Conservation (phyloP, 1,284 basidiomycete genomes). For the Moniliella sp. region DNA sequence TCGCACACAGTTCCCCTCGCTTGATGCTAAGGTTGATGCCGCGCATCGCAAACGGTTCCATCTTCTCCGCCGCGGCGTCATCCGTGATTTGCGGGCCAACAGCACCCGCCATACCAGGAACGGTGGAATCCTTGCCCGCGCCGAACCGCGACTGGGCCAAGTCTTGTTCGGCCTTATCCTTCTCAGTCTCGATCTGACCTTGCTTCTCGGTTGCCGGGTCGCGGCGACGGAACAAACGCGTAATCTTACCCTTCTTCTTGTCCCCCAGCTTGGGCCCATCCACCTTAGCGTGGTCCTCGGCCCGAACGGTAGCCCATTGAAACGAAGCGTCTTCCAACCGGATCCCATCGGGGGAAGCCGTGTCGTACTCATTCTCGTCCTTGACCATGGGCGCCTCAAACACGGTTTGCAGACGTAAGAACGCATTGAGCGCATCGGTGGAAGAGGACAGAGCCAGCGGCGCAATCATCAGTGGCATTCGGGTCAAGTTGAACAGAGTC, state of each 20-base stretch:
- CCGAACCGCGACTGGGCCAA: neutral
- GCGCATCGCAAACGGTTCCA: conserved; percentile 15
- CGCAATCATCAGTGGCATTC: conserved; percentile 51
- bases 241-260: conserved; percentile 1
- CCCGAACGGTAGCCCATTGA: conserved; percentile 41
- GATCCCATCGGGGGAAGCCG: conserved; percentile 19
- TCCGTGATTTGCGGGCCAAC: conserved; percentile 1
- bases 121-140: too few relatives aligned
- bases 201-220: neutral
- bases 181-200: neutral
- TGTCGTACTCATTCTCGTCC: conserved; percentile 34
- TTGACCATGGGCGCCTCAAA: conserved; percentile 45
- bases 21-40: conserved; percentile 12
- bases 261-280: neutral
- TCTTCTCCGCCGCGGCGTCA: conserved; percentile 3
- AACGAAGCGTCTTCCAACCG: conserved; percentile 44
- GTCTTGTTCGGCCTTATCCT: neutral
- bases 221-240: neutral
- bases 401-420: conserved; percentile 33
- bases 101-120: neutral
- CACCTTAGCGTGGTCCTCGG: neutral
- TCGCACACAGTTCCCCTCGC: conserved; percentile 6
- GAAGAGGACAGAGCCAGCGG: conserved; percentile 26
- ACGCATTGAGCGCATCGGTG: conserved; percentile 25
- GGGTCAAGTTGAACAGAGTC: conserved; percentile 39